Percentiles rank a stretch among this genome's conserved stretches.
Evolutionary conservation across 2,329 filamentous ascomycete genomes (phyloP).

Genomic region (Aspergillus hiratsukae): DNA sequence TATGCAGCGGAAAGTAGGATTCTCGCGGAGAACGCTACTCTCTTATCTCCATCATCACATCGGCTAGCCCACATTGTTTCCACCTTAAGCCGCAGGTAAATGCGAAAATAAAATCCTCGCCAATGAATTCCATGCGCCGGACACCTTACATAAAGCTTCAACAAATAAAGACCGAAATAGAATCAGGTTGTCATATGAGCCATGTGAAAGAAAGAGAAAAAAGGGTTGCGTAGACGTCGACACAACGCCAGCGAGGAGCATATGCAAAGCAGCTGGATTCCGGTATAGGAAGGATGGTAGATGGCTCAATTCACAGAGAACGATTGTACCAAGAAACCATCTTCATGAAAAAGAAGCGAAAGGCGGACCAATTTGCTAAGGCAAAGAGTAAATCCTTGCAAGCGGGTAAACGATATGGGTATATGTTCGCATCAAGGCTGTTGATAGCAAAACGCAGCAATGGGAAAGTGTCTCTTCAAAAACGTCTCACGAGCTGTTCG

Average conservation of each 20-base stretch:
- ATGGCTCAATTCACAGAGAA: constrained; percentile 1
- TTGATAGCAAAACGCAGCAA: constrained; percentile 20
- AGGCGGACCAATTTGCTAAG: constrained; percentile 6
- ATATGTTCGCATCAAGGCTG: constrained; percentile 27
- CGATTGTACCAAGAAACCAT: constrained; percentile 5
- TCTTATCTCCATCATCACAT: constrained; percentile 1
- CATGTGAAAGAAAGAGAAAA: constrained; percentile 3
- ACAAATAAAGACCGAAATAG: constrained; percentile 19
- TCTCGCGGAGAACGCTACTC: constrained; percentile 7
- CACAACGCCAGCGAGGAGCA: constrained; percentile 14
- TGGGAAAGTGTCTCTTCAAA: constrained; percentile 19
- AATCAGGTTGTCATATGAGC: constrained; percentile 9
- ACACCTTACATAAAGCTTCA: constrained; percentile 21
- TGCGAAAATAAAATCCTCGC: constrained; percentile 11
- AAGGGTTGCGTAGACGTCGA: constrained; percentile 8
- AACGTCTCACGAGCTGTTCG: constrained; percentile 45
- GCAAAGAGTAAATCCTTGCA: constrained; percentile 19
- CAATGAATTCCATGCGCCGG: constrained; percentile 20
- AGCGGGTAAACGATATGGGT: constrained; percentile 20
- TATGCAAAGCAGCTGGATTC: constrained; percentile 11
- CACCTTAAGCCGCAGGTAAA: constrained; percentile 15
- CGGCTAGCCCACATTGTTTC: constrained; percentile 12
- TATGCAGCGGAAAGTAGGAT: not conserved
- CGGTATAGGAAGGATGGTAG: not conserved
- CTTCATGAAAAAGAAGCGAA: not conserved